These are phyloP conservation scores for Gynochthodes officinalis DNA, from an alignment of 257 asterid species.

Conservation along the genomic window DNA sequence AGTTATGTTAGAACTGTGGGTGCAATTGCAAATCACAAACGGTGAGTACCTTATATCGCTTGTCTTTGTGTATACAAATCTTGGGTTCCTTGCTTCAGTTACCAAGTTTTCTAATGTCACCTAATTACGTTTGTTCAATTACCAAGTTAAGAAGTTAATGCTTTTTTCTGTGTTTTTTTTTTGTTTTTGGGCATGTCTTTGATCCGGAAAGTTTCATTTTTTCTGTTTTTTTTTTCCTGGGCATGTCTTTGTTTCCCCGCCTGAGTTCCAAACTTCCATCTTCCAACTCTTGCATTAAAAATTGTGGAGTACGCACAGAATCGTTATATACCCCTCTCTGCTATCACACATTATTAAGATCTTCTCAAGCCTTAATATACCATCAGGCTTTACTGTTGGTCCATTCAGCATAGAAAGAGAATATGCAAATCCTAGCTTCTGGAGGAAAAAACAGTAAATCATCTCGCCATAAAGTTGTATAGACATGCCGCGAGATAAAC, in stretches of 20 bases:
- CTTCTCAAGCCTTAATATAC: no score
- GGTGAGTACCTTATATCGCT: background rate
- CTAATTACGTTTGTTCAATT: background rate
- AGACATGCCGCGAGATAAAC: background rate
- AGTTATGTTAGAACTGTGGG: background rate
- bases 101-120: background rate
- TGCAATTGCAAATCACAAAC: background rate
- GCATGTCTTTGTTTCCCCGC: no score
- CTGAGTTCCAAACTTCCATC: no score
- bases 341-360: no score
- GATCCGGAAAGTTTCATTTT: no score
- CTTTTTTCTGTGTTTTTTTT: background rate
- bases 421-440: background rate
- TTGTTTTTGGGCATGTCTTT: background rate
- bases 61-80: background rate
- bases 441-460: slow-evolving; percentile 1
- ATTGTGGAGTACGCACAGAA: background rate
- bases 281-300: no score
- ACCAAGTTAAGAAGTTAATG: background rate
- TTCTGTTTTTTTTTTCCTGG: no score
- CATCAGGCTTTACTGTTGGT: no score
- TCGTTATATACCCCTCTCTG: no score
- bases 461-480: background rate
- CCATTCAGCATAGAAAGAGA: no score
- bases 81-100: slow-evolving; percentile 25